Percentiles rank a stretch among this genome's conserved stretches.
These are phyloP conservation scores for Daldinia caldariorum DNA, from an alignment of 495 filamentous ascomycete species.

Conservation along the genomic window DNA sequence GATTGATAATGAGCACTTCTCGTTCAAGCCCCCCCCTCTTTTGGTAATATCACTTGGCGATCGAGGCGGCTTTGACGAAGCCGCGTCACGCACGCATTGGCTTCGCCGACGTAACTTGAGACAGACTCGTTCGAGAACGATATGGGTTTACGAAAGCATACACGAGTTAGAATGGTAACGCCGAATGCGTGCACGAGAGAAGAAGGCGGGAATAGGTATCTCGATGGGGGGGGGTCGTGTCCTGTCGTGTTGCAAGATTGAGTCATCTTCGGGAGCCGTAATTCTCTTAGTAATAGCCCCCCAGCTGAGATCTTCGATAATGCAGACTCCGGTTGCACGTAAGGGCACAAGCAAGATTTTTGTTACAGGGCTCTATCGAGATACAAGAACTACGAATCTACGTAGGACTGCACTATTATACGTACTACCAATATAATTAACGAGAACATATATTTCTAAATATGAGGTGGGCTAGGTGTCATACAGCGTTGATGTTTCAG, in stretches of 20 bases:
- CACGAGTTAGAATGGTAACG: background rate
- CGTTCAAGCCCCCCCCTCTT: background rate
- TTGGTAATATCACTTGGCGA: background rate
- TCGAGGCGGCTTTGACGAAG: background rate
- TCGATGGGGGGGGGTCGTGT: background rate
- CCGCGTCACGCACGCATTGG: background rate
- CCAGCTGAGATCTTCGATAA: too few species aligned
- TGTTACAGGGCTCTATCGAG: too few species aligned
- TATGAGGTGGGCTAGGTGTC: too few species aligned
- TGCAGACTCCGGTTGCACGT: too few species aligned
- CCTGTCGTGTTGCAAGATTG: background rate
- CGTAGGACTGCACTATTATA: too few species aligned
- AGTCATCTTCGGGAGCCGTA: background rate
- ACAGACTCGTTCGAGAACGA: background rate
- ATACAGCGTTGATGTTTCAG: too few species aligned
- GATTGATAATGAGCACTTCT: background rate
- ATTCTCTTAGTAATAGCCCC: too few species aligned
- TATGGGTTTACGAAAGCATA: background rate
- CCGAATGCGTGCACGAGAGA: background rate
- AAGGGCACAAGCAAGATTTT: too few species aligned
- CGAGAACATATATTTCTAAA: too few species aligned
- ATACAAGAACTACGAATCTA: too few species aligned
- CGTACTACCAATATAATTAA: too few species aligned
- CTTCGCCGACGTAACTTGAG: background rate
- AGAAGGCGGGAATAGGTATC: background rate